A percentile compares a stretch with the other conserved stretches of the same genome.
Evolutionary conservation across 768 basidiomycete genomes (phyloP).

Genomic region (Boletus rufocinnamomeus): DNA sequence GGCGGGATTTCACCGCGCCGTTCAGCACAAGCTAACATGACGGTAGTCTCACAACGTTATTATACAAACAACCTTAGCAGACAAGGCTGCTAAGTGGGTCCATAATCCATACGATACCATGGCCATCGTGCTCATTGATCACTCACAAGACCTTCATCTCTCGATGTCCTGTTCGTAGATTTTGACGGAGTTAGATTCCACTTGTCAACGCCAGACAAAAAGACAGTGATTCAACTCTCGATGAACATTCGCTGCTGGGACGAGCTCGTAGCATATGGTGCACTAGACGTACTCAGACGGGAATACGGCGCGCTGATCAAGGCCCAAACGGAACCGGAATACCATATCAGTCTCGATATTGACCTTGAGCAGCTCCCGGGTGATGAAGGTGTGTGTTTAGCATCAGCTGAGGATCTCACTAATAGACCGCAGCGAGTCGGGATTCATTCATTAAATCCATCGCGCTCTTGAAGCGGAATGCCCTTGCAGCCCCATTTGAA

Average conservation of each 20-base stretch:
- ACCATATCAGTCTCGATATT: constrained; percentile 83
- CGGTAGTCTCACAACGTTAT: constrained; percentile 86
- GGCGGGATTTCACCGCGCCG: background rate
- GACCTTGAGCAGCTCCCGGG: constrained; percentile 84
- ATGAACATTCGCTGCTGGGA: constrained; percentile 99
- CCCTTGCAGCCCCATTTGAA: constrained; percentile 94
- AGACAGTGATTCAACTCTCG: constrained; percentile 80
- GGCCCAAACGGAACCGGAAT: constrained; percentile 77
- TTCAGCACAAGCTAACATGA: constrained; percentile 10
- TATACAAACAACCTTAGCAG: constrained; percentile 84
- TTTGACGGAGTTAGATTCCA: constrained; percentile 97
- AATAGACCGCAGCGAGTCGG: constrained; percentile 61
- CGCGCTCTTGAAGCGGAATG: constrained; percentile 88
- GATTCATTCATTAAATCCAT: constrained; percentile 79
- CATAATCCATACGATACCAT: background rate
- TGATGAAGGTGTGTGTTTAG: constrained; percentile 62
- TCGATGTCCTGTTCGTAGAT: constrained; percentile 97
- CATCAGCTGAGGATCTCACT: constrained; percentile 4
- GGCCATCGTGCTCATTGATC: constrained; percentile 16
- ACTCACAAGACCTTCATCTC: constrained; percentile 71
- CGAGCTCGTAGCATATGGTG: constrained; percentile 87
- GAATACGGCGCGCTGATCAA: constrained; percentile 81
- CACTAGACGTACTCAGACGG: constrained; percentile 69
- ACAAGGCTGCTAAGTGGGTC: constrained; percentile 82
- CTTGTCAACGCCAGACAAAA: constrained; percentile 83